Conservation (phyloP, 805 yeast species). For the Saccharomyces eubayanus region DNA sequence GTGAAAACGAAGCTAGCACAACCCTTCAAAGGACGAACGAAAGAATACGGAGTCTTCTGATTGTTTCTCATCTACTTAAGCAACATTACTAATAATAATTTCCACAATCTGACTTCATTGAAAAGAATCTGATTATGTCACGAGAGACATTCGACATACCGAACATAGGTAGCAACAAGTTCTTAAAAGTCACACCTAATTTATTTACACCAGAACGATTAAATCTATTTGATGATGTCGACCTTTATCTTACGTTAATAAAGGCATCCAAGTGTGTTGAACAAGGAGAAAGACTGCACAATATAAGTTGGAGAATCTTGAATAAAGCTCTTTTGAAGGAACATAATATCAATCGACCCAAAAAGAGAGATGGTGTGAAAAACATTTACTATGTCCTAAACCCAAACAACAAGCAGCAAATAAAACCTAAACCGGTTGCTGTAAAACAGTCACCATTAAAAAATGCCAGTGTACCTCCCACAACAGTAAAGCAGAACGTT, state of each 20-base stretch:
- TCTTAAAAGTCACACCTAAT: slow-evolving; percentile 26
- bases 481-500: background rate
- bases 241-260: slow-evolving; percentile 25
- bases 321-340: slow-evolving; percentile 25
- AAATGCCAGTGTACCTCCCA: background rate
- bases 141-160: slow-evolving; percentile 1
- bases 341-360: slow-evolving; percentile 22
- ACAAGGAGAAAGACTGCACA: slow-evolving; percentile 29
- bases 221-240: slow-evolving; percentile 25
- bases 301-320: slow-evolving; percentile 29
- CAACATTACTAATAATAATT: background rate
- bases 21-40: background rate
- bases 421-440: background rate
- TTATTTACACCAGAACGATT: slow-evolving; percentile 27
- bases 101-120: background rate
- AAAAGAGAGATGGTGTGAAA: slow-evolving; percentile 31
- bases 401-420: slow-evolving; percentile 6
- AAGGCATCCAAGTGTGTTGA: slow-evolving; percentile 19
- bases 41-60: background rate
- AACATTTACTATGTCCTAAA: slow-evolving; percentile 26
- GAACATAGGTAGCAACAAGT: slow-evolving; percentile 8
- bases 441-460: background rate
- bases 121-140: background rate
- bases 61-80: background rate
- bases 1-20: background rate